Evolutionary conservation across 495 filamentous ascomycete genomes (phyloP).

Genomic region (Amniculicola lignicola): DNA sequence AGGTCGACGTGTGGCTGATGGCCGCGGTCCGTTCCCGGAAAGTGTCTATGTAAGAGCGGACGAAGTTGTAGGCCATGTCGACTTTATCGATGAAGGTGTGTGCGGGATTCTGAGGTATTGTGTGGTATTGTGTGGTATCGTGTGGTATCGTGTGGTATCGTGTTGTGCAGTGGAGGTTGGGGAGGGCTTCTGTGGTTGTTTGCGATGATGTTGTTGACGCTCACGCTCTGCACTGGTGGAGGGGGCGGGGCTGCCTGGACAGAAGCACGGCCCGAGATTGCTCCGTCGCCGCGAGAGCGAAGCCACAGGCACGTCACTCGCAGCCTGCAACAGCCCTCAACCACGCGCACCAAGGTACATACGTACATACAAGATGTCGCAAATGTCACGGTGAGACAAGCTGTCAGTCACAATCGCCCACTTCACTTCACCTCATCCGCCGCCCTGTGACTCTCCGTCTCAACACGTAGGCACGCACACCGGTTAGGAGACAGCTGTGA

Average conservation of each 20-base stretch:
- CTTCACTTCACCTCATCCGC: background rate
- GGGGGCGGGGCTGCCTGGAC: conserved; percentile 19
- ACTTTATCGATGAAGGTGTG: background rate
- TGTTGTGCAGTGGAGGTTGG: no score
- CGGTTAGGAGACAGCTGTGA: no score
- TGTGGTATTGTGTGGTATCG: no score
- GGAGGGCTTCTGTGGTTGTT: no score
- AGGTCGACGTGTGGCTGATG: conserved; percentile 84
- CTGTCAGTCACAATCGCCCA: conserved; percentile 1
- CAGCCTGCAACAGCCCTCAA: background rate
- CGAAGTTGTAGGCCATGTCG: conserved; percentile 35
- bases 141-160: no score
- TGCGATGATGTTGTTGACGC: no score
- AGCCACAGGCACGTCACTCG: conserved; percentile 10
- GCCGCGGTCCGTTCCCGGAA: conserved; percentile 86
- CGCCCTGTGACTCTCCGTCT: background rate
- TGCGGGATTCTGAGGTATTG: background rate
- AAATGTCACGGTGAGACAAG: conserved; percentile 11
- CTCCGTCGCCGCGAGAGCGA: conserved; percentile 2
- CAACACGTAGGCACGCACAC: no score
- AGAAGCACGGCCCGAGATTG: conserved; percentile 1
- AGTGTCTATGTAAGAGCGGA: conserved; percentile 34
- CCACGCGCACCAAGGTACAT: conserved; percentile 7
- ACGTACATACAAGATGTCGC: no score
- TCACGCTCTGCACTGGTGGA: no score